Percentiles rank a stretch among this genome's conserved stretches.
These are phyloP conservation scores for Coffea humblotiana DNA, from an alignment of 305 asterid species.

Conservation along the genomic window DNA sequence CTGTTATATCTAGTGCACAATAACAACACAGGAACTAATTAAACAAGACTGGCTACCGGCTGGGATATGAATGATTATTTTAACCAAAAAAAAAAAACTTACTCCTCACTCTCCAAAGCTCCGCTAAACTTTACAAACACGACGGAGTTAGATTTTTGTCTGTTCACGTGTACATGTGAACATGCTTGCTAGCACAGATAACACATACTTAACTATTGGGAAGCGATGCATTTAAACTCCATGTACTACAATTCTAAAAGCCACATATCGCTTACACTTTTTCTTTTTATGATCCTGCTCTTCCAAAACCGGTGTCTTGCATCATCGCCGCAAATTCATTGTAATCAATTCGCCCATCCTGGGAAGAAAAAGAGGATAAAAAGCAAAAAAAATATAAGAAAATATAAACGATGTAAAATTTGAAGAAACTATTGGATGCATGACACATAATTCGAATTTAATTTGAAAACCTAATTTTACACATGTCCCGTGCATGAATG, in stretches of 20 bases:
- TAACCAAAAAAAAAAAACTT: not conserved
- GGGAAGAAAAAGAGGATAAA: constrained; percentile 15
- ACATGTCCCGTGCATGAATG: too few relatives aligned
- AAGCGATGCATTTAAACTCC: constrained; percentile 1
- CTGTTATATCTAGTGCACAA: not conserved
- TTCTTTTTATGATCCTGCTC: constrained; percentile 28
- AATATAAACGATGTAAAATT: not conserved
- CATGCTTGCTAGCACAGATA: constrained; percentile 8
- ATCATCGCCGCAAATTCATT: constrained; percentile 75
- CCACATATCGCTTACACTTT: constrained; percentile 20
- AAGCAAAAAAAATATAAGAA: not conserved
- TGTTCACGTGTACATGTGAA: constrained; percentile 9
- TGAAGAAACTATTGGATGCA: too few relatives aligned
- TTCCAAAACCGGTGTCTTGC: constrained; percentile 62
- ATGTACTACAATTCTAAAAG: not conserved
- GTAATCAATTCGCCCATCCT: constrained; percentile 84
- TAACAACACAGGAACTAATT: not conserved
- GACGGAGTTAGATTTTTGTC: not conserved
- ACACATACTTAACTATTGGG: not conserved
- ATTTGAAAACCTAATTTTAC: too few relatives aligned
- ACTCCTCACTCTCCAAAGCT: not conserved
- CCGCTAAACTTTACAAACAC: constrained; percentile 20
- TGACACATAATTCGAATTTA: too few relatives aligned
- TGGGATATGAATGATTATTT: not conserved
- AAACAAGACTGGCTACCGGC: constrained; percentile 5